Evolutionary conservation across 2,329 filamentous ascomycete genomes (phyloP), one percentile per base, ranked within the genome.

Genomic region (Tolypocladium nubicola): DNA sequence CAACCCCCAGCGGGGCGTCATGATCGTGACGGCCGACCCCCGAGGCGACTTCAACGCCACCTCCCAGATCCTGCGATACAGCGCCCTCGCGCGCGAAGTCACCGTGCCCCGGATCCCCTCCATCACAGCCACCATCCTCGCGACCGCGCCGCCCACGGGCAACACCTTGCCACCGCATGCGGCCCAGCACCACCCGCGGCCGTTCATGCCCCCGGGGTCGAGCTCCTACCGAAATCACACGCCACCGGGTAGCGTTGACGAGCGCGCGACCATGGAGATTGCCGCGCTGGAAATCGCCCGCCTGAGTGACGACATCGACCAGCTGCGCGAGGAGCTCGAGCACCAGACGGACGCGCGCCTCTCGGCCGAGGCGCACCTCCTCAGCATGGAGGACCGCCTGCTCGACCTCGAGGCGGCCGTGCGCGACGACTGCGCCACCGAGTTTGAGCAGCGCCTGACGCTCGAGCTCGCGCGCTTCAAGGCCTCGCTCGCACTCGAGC

Each of bases 21-120:
- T 99, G 92, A 88, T 99, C 57, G 93, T 97, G 19, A 96, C 93
- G 0, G 94, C 93, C 3, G 93, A 99, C 66, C 90, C 94, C 0
- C 74, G 89, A 14, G 93, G 94, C 41, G 94, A 99, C 71, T 97
- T 92, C 76, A 97, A 97, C 68, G 91, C 94, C 14, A 99, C 94
- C 0, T 95, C 90, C 6, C 94, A 97, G 68, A 97, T 99, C 60
- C 78, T 99, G 1, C 86, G 93, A 21, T 99, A 99, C 73, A 94
- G 90, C 26, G 93, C 94, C 0, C 80, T 99, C 5, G 94, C 94
- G 0, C 85, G 91, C 23, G 93, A 97, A 73, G 89, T 97, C 13
- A 95, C 93, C 0, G 90, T 97, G 1, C 91, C 92, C 7, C 87
- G 93, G 6, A 84, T 95, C 9, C 92, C 92, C 0, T 94, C 89